Conservation (phyloP, 306 rosid species). For the Quercus agrifolia region DNA sequence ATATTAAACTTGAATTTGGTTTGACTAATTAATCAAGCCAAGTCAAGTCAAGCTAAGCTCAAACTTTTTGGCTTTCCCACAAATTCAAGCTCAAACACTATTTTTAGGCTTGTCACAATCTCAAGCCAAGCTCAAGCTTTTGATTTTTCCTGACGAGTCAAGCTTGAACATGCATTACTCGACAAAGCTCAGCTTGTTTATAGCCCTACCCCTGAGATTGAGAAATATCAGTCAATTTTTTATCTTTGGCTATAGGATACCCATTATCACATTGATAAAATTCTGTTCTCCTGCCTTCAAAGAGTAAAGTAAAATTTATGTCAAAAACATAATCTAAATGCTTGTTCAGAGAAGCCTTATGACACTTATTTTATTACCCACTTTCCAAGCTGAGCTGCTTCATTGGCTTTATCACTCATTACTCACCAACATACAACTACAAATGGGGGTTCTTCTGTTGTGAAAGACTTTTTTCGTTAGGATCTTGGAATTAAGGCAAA, state of each 20-base stretch:
- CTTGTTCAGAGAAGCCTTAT: neutral
- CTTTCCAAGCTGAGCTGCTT: neutral
- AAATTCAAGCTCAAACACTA: too few relatives aligned
- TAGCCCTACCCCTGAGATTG: neutral
- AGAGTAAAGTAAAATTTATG: neutral
- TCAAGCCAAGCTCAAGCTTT: too few relatives aligned
- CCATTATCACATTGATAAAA: neutral
- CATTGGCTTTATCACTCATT: neutral
- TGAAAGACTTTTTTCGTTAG: neutral
- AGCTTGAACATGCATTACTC: too few relatives aligned
- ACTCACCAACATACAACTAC: neutral
- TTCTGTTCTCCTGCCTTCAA: too few relatives aligned
- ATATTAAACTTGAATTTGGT: too few relatives aligned
- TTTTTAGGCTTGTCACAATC: too few relatives aligned
- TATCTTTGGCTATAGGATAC: neutral
- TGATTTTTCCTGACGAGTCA: too few relatives aligned
- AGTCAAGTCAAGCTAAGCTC: too few relatives aligned
- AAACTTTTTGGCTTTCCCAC: too few relatives aligned
- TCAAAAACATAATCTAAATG: neutral
- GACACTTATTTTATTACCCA: neutral
- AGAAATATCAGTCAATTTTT: neutral
- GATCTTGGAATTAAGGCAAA: neutral
- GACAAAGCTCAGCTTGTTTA: too few relatives aligned
- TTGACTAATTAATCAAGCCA: too few relatives aligned
- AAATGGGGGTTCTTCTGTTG: neutral